Evolutionary conservation across 2,329 filamentous ascomycete species (phyloP).

Genomic region (Fusarium palustre): DNA sequence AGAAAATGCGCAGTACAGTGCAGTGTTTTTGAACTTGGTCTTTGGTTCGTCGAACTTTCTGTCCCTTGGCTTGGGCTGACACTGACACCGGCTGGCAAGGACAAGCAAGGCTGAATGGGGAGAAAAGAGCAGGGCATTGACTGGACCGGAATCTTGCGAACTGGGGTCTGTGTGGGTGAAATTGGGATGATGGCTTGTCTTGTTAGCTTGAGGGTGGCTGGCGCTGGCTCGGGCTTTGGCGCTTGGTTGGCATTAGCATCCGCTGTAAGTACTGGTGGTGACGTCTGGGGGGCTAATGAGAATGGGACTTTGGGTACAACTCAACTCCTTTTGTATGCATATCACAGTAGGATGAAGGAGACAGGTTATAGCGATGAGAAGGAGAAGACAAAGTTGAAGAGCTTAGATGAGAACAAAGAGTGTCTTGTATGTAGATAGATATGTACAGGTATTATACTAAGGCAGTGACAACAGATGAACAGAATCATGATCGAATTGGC

Average conservation of each 20-base stretch:
- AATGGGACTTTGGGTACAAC: constrained; percentile 16
- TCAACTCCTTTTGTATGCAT: constrained; percentile 9
- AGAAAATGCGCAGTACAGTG: constrained; percentile 6
- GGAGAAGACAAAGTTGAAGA: neutral
- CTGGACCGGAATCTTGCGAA: constrained; percentile 36
- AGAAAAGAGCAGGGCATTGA: constrained; percentile 33
- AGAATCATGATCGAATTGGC: constrained; percentile 6
- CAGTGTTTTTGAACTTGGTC: constrained; percentile 10
- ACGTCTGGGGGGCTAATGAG: constrained; percentile 34
- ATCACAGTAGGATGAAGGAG: neutral
- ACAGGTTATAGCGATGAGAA: neutral
- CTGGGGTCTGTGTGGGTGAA: constrained; percentile 34
- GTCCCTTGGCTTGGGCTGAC: constrained; percentile 37
- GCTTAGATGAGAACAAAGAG: neutral
- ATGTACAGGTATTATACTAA: neutral
- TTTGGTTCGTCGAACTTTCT: constrained; percentile 36
- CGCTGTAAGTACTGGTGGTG: constrained; percentile 20
- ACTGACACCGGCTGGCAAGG: constrained; percentile 32
- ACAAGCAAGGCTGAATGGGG: constrained; percentile 43
- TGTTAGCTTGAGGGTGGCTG: constrained; percentile 36
- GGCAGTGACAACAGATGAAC: neutral
- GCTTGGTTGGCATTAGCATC: constrained; percentile 30
- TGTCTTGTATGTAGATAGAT: neutral
- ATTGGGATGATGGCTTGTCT: constrained; percentile 37
- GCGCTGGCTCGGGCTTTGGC: constrained; percentile 24